Evolutionary conservation across 495 filamentous ascomycete species (phyloP).

Genomic region (Daldinia bambusicola): DNA sequence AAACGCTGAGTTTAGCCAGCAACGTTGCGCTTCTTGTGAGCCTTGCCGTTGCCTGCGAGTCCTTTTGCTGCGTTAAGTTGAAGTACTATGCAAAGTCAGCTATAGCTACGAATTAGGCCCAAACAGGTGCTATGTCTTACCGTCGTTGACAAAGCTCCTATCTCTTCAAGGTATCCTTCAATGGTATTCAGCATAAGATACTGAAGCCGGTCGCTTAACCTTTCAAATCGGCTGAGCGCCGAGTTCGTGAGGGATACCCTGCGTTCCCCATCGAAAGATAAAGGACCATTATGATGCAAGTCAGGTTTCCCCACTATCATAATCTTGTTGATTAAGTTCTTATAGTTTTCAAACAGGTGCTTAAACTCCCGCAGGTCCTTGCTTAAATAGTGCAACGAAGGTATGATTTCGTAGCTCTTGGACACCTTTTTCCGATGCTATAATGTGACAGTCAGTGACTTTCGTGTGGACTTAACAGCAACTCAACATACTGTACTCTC

Average conservation of each 20-base stretch:
- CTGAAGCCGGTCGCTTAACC: conserved; percentile 78
- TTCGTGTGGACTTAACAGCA: background rate
- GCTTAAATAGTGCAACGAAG: conserved; percentile 64
- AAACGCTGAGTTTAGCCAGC: conserved; percentile 82
- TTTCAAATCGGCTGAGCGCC: conserved; percentile 77
- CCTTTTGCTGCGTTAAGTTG: conserved; percentile 86
- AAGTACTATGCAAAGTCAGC: conserved; percentile 70
- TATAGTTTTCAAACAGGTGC: conserved; percentile 81
- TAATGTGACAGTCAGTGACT: conserved; percentile 17
- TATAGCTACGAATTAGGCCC: background rate
- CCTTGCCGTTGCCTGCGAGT: conserved; percentile 80
- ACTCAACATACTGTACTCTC: conserved; percentile 43
- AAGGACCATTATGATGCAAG: conserved; percentile 28
- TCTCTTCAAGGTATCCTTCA: conserved; percentile 80
- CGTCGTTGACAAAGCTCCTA: conserved; percentile 78
- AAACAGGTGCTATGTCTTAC: conserved; percentile 30
- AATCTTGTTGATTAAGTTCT: conserved; percentile 75
- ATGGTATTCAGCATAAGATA: conserved; percentile 85
- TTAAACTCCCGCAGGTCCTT: conserved; percentile 79
- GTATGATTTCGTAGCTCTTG: conserved; percentile 54
- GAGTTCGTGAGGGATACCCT: conserved; percentile 71
- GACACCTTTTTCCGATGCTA: conserved; percentile 43
- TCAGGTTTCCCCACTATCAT: conserved; percentile 53
- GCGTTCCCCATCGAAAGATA: conserved; percentile 33
- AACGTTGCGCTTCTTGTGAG: conserved; percentile 83